Conservation (phyloP, 2,329 filamentous ascomycete species). For the Scolecobasidium constrictum region DNA sequence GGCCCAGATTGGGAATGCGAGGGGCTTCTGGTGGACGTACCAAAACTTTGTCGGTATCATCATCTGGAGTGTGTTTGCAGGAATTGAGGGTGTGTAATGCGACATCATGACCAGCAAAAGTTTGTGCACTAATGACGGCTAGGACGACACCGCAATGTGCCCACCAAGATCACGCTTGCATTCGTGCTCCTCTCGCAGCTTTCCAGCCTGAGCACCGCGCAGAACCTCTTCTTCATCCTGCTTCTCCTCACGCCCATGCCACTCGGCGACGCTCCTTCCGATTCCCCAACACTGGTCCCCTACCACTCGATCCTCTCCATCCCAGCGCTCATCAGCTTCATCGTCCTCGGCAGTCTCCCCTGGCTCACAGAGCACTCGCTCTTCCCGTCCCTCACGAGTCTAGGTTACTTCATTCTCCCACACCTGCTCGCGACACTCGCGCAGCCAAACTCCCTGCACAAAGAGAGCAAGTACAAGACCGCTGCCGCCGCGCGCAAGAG, state of each 20-base stretch:
- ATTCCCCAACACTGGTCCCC: conserved; percentile 23
- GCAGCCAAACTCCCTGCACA: conserved; percentile 5
- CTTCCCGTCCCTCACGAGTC: neutral
- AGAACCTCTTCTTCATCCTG: conserved; percentile 52
- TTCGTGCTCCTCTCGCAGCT: conserved; percentile 50
- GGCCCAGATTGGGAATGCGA: conserved; percentile 42
- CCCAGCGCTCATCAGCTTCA: conserved; percentile 2
- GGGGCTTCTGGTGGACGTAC: conserved; percentile 52
- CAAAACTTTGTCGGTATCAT: conserved; percentile 46
- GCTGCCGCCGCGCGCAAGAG: neutral
- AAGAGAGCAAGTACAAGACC: neutral
- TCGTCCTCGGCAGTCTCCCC: conserved; percentile 1
- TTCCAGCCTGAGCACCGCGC: conserved; percentile 49
- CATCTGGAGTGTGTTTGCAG: conserved; percentile 46
- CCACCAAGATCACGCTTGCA: conserved; percentile 36
- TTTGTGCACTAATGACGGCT: conserved; percentile 2
- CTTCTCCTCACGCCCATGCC: conserved; percentile 46
- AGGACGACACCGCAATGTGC: conserved; percentile 44
- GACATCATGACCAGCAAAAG: too few species aligned
- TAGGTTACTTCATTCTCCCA: conserved; percentile 3
- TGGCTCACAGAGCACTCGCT: neutral
- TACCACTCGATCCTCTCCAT: conserved; percentile 18
- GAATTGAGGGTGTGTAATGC: conserved; percentile 43
- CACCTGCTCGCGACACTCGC: neutral
- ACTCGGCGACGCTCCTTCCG: conserved; percentile 20